Evolutionary conservation across 495 filamentous ascomycete species (phyloP).

Genomic region (Penicillium alfredii): DNA sequence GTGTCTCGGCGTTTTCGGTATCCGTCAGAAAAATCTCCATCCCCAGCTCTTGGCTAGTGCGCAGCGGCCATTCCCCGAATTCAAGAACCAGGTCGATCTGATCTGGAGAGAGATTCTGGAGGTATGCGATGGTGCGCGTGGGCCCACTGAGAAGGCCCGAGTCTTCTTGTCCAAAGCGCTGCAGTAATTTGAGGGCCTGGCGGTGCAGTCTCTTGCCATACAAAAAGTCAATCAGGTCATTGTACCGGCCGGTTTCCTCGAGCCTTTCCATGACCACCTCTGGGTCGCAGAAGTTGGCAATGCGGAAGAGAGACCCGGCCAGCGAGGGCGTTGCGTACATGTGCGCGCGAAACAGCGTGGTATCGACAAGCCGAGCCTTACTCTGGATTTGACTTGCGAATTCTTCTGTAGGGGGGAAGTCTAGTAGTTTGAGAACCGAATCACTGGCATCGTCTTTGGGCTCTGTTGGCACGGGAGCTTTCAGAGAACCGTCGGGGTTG

Average conservation of each 20-base stretch:
- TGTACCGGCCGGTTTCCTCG: constrained; percentile 81
- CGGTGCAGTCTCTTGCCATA: constrained; percentile 91
- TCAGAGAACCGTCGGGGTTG: constrained; percentile 68
- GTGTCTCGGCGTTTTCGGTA: constrained; percentile 86
- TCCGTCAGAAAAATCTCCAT: constrained; percentile 96
- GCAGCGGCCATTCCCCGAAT: constrained; percentile 82
- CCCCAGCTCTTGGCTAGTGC: constrained; percentile 63
- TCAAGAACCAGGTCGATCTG: constrained; percentile 89
- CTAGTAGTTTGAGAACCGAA: constrained; percentile 41
- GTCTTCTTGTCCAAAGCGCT: constrained; percentile 72
- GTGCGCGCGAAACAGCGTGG: constrained; percentile 85
- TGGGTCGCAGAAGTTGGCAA: constrained; percentile 95
- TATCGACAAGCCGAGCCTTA: constrained; percentile 82
- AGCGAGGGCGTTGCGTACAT: constrained; percentile 84
- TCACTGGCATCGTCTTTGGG: constrained; percentile 45
- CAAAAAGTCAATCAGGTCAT: constrained; percentile 93
- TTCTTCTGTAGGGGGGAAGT: constrained; percentile 45
- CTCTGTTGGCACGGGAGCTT: constrained; percentile 48
- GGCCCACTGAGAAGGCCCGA: constrained; percentile 54
- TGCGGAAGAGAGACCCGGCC: constrained; percentile 85
- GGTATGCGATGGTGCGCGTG: constrained; percentile 77
- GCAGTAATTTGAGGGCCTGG: constrained; percentile 75
- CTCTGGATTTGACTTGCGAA: constrained; percentile 67
- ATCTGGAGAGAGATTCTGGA: constrained; percentile 80
- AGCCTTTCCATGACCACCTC: constrained; percentile 91